phyloP scores from a whole-genome alignment of 306 rosid species.

The Abrus pulchellus region DNA sequence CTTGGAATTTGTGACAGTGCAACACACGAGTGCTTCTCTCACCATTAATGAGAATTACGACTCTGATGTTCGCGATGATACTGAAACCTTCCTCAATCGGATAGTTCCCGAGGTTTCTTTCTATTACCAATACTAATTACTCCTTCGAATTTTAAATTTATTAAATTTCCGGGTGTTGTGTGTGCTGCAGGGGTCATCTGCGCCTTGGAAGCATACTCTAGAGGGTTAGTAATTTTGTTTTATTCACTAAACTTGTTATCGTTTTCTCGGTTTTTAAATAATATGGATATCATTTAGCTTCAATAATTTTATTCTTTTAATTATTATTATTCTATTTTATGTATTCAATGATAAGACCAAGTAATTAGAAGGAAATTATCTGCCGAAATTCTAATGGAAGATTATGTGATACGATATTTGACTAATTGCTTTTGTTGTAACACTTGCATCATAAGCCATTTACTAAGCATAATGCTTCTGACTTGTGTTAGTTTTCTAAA shows the following conservation, averaged over 20 bases:
- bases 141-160: neutral
- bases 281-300: neutral
- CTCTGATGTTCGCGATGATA: conserved; percentile 86
- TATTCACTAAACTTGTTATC: neutral
- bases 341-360: too few relatives aligned
- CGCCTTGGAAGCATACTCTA: conserved; percentile 94
- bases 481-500: conserved; percentile 7
- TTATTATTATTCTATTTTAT: neutral
- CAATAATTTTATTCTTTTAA: neutral
- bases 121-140: neutral
- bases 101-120: conserved; percentile 86
- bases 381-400: neutral
- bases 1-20: conserved; percentile 63
- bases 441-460: neutral
- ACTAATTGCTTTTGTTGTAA: conserved; percentile 1
- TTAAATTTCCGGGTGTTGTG: conserved; percentile 17
- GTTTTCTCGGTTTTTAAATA: neutral
- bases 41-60: conserved; percentile 96
- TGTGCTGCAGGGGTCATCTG: conserved; percentile 72
- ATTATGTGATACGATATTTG: conserved; percentile 13
- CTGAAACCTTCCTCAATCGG: conserved; percentile 81
- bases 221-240: conserved; percentile 65
- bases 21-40: conserved; percentile 97
- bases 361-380: too few relatives aligned
- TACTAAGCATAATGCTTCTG: neutral